These are phyloP conservation scores for Capronia americana DNA, from an alignment of 2,329 filamentous ascomycete genomes.

Conservation along the genomic window DNA sequence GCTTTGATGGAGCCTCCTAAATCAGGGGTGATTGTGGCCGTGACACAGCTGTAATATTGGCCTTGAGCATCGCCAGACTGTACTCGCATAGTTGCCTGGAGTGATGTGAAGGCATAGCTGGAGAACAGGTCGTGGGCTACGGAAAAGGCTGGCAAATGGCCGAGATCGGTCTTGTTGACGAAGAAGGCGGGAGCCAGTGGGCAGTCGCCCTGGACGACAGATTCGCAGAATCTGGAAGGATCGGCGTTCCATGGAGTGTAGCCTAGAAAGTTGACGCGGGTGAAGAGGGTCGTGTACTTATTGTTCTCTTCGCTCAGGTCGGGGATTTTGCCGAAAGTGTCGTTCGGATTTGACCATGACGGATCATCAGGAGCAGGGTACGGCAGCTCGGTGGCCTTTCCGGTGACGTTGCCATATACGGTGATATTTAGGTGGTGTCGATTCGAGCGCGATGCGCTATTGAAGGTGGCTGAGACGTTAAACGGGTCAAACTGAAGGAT, in stretches of 20 bases:
- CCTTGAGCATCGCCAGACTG: conserved; percentile 72
- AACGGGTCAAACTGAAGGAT: conserved; percentile 81
- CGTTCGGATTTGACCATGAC: conserved; percentile 66
- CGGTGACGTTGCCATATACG: conserved; percentile 90
- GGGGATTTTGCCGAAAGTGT: conserved; percentile 77
- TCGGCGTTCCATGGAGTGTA: conserved; percentile 70
- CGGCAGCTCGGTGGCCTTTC: conserved; percentile 63
- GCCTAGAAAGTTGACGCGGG: conserved; percentile 74
- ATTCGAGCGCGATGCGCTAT: conserved; percentile 57
- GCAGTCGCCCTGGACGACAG: conserved; percentile 65
- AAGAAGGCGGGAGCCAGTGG: conserved; percentile 77
- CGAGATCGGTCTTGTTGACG: conserved; percentile 59
- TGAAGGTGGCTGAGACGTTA: conserved; percentile 76
- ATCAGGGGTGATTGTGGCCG: conserved; percentile 81
- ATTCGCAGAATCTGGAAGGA: conserved; percentile 70
- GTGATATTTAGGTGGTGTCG: conserved; percentile 75
- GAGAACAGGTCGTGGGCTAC: conserved; percentile 76
- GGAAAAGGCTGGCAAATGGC: conserved; percentile 71
- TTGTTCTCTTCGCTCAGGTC: conserved; percentile 64
- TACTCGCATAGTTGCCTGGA: conserved; percentile 74
- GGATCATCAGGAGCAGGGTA: conserved; percentile 67
- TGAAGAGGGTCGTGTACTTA: conserved; percentile 75
- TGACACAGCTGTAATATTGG: conserved; percentile 77
- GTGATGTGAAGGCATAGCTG: conserved; percentile 84
- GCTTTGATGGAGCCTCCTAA: conserved; percentile 72